phyloP scores from a whole-genome alignment of 495 filamentous ascomycete species.

The Penicillium canariense region DNA sequence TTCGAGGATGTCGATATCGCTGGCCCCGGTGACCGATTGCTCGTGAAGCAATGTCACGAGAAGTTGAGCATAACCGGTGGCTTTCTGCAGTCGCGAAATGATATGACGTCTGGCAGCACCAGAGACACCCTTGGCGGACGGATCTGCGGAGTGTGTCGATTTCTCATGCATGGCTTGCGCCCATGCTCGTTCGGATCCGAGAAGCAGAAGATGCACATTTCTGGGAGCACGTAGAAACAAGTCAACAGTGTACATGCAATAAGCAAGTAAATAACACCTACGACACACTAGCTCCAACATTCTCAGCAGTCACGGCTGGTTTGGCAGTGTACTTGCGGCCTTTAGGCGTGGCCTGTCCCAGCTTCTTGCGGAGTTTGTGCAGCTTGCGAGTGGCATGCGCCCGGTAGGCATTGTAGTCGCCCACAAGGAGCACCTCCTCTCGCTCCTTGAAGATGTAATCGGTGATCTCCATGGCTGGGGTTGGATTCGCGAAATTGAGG shows the following conservation, averaged over 20 bases:
- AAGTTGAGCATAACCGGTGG: conserved; percentile 63
- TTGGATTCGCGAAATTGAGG: conserved; percentile 9
- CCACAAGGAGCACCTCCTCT: conserved; percentile 78
- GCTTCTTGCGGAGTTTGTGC: conserved; percentile 78
- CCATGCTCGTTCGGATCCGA: conserved; percentile 90
- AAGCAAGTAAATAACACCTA: conserved; percentile 42
- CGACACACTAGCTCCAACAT: conserved; percentile 76
- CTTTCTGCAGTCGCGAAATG: conserved; percentile 81
- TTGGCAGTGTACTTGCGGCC: conserved; percentile 80
- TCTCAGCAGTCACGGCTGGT: conserved; percentile 66
- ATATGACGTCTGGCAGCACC: conserved; percentile 81
- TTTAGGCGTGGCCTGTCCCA: conserved; percentile 77
- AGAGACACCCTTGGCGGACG: conserved; percentile 66
- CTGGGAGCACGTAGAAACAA: conserved; percentile 40
- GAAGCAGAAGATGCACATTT: conserved; percentile 74
- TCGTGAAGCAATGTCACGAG: conserved; percentile 65
- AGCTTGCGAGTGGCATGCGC: conserved; percentile 75
- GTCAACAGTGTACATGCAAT: conserved; percentile 17
- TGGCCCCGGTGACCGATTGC: conserved; percentile 57
- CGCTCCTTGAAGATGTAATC: conserved; percentile 71
- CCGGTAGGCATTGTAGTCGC: conserved; percentile 86
- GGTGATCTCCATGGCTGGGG: conserved; percentile 79
- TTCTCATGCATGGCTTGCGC: conserved; percentile 96
- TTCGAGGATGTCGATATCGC: conserved; percentile 73
- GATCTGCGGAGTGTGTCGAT: conserved; percentile 72